Base-by-base conservation (phyloP, 2,329 filamentous ascomycete genomes). In the Karstenula rhodostoma region DNA sequence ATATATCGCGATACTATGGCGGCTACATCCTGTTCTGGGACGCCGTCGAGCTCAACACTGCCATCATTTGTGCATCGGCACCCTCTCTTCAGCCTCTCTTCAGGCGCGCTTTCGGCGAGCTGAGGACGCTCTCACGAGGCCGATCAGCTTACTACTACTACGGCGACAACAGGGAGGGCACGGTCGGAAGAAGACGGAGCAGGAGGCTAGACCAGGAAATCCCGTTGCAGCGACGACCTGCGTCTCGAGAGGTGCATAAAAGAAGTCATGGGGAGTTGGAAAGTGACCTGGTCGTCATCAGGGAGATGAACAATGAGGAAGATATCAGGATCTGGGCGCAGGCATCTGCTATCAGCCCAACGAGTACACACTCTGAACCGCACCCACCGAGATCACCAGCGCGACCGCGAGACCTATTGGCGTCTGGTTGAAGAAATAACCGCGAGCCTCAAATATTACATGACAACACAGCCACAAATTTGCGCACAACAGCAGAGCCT, bases 21-120 rank as follows among this genome's bases (percentile, higher is more conserved):
- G 68, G 60, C 37, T 71, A 73, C 51, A 58, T 72, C 8, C 52
- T 71, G 1, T 68, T 72, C 56, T 71, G 66, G 68, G 61, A 66
- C 15, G 67, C 69, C 37, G 65, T 73, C 29, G 69, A 73, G 40
- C 60, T 72, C 53, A 72, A 73, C 42, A 71, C 67, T 2, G 69
- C 66, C 1, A 72, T 73, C 10, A 63, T 71, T 8, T 71, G 67
- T 50, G 68, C 70, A 4, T 70, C 67, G 1, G 63, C 58, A 3
- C 70, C 70, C 17, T 70, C 66, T 12, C 58, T 72, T 0, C 69
- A 73, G 42, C 69, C 69, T 3, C 57, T 71, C 6, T 56, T 70
- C 56, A 62, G 63, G 43, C 55, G 56, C 23, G 42, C 66, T 15
- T 67, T 71, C 42, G 57, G 58, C 15, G 59, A 60, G 40, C 27